Conservation (phyloP, 1,284 basidiomycete species). For the Fomitopsis pinicola region DNA sequence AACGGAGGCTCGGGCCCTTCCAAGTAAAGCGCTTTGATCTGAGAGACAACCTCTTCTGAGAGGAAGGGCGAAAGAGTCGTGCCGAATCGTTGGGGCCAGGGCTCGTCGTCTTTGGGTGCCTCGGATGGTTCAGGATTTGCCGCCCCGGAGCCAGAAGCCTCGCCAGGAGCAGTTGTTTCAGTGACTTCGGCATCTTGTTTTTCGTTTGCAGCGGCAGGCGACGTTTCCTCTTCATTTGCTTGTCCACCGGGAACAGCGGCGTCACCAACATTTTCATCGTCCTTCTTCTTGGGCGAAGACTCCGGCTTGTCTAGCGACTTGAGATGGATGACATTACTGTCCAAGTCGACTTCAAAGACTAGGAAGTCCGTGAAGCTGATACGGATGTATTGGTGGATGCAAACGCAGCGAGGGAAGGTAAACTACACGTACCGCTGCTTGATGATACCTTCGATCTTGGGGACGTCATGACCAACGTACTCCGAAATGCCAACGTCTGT, state of each 20-base stretch:
- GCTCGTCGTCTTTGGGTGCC: conserved; percentile 26
- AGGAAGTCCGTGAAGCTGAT: conserved; percentile 91
- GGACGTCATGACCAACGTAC: conserved; percentile 72
- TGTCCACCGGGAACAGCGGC: not conserved
- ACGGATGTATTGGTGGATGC: not conserved
- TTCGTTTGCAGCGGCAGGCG: not conserved
- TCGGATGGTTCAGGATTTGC: not conserved
- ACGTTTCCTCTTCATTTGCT: not conserved
- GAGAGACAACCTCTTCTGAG: conserved; percentile 52
- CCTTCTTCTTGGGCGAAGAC: conserved; percentile 37
- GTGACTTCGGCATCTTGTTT: not conserved
- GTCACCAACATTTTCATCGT: conserved; percentile 4
- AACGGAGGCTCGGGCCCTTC: conserved; percentile 73
- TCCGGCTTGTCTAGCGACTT: conserved; percentile 72
- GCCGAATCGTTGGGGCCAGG: conserved; percentile 66
- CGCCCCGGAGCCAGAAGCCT: not conserved
- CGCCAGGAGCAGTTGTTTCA: not conserved
- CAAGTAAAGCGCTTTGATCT: conserved; percentile 68
- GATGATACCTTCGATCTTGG: conserved; percentile 84
- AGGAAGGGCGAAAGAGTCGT: conserved; percentile 57
- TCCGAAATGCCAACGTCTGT: conserved; percentile 89
- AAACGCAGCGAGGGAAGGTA: conserved; percentile 1
- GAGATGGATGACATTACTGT: conserved; percentile 74
- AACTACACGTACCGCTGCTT: conserved; percentile 74
- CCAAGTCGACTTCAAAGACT: conserved; percentile 84